phyloP scores from a whole-genome alignment of 2,329 filamentous ascomycete species.

The Calonectria hongkongensis region DNA sequence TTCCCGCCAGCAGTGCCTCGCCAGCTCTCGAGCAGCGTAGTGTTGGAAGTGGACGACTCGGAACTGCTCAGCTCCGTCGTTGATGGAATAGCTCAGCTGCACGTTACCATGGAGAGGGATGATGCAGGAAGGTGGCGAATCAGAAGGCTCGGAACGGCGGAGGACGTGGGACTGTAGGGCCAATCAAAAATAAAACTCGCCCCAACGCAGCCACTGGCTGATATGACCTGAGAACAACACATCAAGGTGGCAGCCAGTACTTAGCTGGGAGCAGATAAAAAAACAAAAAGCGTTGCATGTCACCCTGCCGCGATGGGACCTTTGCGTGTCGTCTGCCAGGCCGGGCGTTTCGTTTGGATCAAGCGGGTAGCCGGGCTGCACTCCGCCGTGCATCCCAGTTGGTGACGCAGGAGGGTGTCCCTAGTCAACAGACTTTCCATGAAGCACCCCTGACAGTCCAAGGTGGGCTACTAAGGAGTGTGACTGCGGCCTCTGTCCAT shows the following conservation, averaged over 20 bases:
- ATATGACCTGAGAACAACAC: background rate
- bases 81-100: conserved; percentile 60
- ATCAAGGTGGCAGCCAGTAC: background rate
- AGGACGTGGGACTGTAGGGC: conserved; percentile 40
- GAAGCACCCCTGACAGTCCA: background rate
- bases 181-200: conserved; percentile 8
- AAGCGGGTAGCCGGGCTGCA: background rate
- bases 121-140: conserved; percentile 65
- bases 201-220: background rate
- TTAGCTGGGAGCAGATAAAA: background rate
- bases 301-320: background rate
- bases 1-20: conserved; percentile 3
- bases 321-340: background rate
- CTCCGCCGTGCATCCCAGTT: background rate
- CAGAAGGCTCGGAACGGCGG: conserved; percentile 45
- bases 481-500: conserved; percentile 6
- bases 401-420: conserved; percentile 9
- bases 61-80: conserved; percentile 60
- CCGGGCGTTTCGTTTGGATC: background rate
- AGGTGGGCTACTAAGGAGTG: background rate
- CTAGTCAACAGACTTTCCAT: background rate
- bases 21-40: background rate
- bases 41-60: conserved; percentile 49
- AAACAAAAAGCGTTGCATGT: conserved; percentile 1
- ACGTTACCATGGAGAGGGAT: conserved; percentile 61